Base-by-base conservation (phyloP, 1,284 basidiomycete species). In the Caloboletus inedulis region DNA sequence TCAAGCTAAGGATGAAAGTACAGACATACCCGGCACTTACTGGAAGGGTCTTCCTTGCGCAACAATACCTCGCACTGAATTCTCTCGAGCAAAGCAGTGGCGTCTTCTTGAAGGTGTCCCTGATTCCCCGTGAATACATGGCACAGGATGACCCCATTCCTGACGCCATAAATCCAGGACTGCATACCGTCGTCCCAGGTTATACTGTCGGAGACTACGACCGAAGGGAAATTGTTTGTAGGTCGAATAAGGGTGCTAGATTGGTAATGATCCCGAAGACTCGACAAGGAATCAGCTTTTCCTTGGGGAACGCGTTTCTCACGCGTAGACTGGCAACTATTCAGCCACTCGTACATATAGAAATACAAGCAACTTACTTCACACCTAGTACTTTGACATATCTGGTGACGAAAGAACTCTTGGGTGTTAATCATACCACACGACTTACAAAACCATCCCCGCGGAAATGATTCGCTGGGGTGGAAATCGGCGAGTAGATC, bases 51-150 rank as follows among this genome's bases (percentile, higher is more conserved):
- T 43, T 65, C 62, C 49, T 53, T 64, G 36, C 44, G 51, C 47
- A 75, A 44, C 18, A 68, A 61, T 4, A 71, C 61, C 0, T 70
- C 61, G 14, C 60, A 25, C 51, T 76, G 74, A 16, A 76, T 54
- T 5, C 57, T 62, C 27, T 53, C 53, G 30, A 75, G 69, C 10
- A 75, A 56, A 16, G 30, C 29, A 5, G 62, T 62, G 1, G 74
- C 64, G 7, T 65, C 62, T 41, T 46, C 47, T 51, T 76, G 74
- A 19, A 70, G 56, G 25, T 48, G 43, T 21, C 59, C 52, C n/a
- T 61, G 63, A 47, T 76, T 76, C 29, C 71, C 66, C 4, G 74
- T 75, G 57, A 73, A 75, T 36, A 76, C n/a, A 40, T 75, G 75
- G 30, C 65, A 65, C 29, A 70, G 55, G 3, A 30, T 44, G 0